Conservation (phyloP, 164 flowering plant species). For the Vitis labrusca region DNA sequence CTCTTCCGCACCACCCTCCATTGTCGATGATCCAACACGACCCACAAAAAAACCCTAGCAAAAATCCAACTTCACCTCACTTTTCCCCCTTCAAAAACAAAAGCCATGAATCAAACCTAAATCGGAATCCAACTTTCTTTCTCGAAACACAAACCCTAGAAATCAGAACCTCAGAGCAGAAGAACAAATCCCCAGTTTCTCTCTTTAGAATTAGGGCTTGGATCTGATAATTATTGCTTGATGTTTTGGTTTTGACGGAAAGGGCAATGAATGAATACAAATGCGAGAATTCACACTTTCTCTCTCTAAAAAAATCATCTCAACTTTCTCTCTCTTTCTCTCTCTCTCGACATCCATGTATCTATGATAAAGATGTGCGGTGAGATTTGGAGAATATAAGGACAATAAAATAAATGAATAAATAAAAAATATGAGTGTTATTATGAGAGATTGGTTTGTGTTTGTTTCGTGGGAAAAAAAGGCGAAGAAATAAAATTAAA, state of each 20-base stretch:
- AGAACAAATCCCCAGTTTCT: neutral
- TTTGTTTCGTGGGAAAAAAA: neutral
- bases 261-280: neutral
- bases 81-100: too few relatives aligned
- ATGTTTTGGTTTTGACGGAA: constrained; percentile 13
- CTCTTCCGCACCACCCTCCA: constrained; percentile 47
- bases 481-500: neutral
- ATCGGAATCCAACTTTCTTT: too few relatives aligned
- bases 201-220: neutral
- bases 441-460: neutral
- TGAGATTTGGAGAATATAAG: constrained; percentile 38
- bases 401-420: constrained; percentile 18
- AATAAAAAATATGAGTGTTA: neutral
- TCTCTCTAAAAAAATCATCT: constrained; percentile 12
- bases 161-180: neutral
- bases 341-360: neutral
- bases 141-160: constrained; percentile 12
- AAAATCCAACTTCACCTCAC: too few relatives aligned
- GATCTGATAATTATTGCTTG: neutral
- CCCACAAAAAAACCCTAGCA: neutral
- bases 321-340: neutral
- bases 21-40: constrained; percentile 11
- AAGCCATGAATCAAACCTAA: too few relatives aligned
- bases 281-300: neutral
- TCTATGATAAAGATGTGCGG: constrained; percentile 46